Percentiles rank a stretch among this genome's conserved stretches.
Evolutionary conservation across 495 filamentous ascomycete genomes (phyloP).

Genomic region (Clavariopsis aquatica): DNA sequence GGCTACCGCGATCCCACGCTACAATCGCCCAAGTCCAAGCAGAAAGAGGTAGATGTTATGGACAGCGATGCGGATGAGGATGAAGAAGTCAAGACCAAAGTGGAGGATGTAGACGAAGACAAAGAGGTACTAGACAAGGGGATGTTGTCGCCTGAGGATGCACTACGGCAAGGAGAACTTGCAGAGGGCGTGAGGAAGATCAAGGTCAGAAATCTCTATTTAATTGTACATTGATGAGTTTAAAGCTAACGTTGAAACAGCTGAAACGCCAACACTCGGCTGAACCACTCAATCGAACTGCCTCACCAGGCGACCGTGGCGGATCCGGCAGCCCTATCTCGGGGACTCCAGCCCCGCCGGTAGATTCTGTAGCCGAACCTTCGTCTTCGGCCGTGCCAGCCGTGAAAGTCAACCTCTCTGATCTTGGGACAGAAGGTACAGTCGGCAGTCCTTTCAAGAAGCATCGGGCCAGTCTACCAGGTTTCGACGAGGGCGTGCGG

Average conservation of each 20-base stretch:
- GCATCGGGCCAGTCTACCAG: conserved; percentile 70
- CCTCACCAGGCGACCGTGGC: conserved; percentile 46
- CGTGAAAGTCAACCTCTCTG: conserved; percentile 32
- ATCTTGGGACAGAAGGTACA: conserved; percentile 53
- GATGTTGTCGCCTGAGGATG: conserved; percentile 73
- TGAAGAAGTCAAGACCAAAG: conserved; percentile 46
- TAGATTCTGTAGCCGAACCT: background rate
- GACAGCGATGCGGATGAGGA: conserved; percentile 72
- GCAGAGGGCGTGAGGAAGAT: conserved; percentile 90
- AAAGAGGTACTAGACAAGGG: conserved; percentile 62
- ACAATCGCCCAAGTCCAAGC: conserved; percentile 55
- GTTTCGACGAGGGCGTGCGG: conserved; percentile 51
- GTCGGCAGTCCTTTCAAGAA: conserved; percentile 84
- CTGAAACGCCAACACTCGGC: conserved; percentile 93
- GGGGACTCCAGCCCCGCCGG: conserved; percentile 19
- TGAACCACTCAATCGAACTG: conserved; percentile 62
- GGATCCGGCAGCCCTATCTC: conserved; percentile 48
- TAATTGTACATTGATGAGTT: background rate
- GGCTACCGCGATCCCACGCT: conserved; percentile 74
- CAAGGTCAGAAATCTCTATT: conserved; percentile 62
- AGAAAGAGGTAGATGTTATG: conserved; percentile 65
- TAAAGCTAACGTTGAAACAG: conserved; percentile 53
- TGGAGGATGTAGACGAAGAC: conserved; percentile 67
- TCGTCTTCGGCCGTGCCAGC: background rate
- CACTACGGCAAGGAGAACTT: conserved; percentile 77